phyloP scores from a whole-genome alignment of 345 rosid genomes.

The Turritis glabra region DNA sequence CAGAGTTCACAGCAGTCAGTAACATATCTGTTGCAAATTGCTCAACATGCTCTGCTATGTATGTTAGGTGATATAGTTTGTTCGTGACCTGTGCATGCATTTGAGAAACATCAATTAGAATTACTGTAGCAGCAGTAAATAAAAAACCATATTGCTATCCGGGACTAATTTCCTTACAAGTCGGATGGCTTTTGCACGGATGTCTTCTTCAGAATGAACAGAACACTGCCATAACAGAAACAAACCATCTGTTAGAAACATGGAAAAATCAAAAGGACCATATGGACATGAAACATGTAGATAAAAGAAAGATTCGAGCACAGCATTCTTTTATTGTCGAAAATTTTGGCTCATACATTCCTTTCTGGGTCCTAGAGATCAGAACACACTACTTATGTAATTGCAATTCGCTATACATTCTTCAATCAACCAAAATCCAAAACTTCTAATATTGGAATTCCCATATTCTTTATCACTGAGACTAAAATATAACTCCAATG shows the following conservation, averaged over 20 bases:
- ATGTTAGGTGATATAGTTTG: constrained; percentile 85
- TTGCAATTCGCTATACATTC: neutral
- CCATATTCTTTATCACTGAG: constrained; percentile 15
- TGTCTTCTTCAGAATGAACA: constrained; percentile 87
- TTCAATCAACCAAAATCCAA: constrained; percentile 12
- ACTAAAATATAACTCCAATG: constrained; percentile 16
- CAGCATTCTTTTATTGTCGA: constrained; percentile 1
- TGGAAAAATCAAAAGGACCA: constrained; percentile 16
- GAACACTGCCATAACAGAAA: constrained; percentile 69
- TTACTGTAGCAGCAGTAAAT: constrained; percentile 14
- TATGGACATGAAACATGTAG: neutral
- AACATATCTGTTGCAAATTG: constrained; percentile 81
- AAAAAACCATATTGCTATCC: constrained; percentile 13
- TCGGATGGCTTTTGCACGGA: constrained; percentile 90
- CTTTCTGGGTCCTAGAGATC: neutral
- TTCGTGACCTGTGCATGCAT: constrained; percentile 74
- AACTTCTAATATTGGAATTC: neutral
- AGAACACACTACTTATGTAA: constrained; percentile 1
- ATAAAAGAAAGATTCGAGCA: neutral
- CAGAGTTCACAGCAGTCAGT: constrained; percentile 61
- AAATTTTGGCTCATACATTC: too few relatives aligned
- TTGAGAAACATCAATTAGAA: constrained; percentile 36
- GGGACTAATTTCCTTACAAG: constrained; percentile 56
- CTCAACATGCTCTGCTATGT: constrained; percentile 71
- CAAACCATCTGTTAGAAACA: constrained; percentile 36